Evolutionary conservation across 805 yeast species (phyloP).

Genomic region (Ogataea methanolica): DNA sequence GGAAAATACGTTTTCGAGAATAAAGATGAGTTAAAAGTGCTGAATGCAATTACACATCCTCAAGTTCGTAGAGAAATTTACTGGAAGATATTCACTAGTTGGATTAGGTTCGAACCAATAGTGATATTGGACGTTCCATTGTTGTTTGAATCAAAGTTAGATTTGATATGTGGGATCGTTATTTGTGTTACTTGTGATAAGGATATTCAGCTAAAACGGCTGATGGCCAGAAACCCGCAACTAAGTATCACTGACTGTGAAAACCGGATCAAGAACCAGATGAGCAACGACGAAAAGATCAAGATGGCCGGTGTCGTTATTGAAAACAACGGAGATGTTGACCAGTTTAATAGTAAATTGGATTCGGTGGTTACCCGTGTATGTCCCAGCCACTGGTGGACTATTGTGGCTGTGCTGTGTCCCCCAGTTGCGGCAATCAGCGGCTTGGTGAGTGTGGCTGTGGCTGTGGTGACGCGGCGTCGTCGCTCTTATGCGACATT

Average conservation of each 20-base stretch:
- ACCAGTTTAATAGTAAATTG: constrained; percentile 39
- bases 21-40: constrained; percentile 46
- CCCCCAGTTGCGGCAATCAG: too few species aligned
- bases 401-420: too few species aligned
- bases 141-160: constrained; percentile 74
- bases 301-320: constrained; percentile 61
- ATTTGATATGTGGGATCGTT: constrained; percentile 64
- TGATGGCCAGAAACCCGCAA: constrained; percentile 63
- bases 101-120: constrained; percentile 51
- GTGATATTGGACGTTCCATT: constrained; percentile 88
- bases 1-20: constrained; percentile 78
- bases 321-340: constrained; percentile 50
- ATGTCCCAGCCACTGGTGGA: too few species aligned
- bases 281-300: constrained; percentile 57
- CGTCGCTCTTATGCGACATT: too few species aligned
- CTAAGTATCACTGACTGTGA: constrained; percentile 61
- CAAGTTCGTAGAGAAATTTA: constrained; percentile 70
- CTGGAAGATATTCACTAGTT: constrained; percentile 49
- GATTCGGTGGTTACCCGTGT: constrained; percentile 19
- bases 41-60: constrained; percentile 84
- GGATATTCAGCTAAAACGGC: constrained; percentile 57
- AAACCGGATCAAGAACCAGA: constrained; percentile 72
- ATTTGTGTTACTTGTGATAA: constrained; percentile 63
- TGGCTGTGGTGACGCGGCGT: too few species aligned
- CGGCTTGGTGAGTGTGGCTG: too few species aligned